phyloP scores from a whole-genome alignment of 768 basidiomycete genomes.

The Collybia nuda region DNA sequence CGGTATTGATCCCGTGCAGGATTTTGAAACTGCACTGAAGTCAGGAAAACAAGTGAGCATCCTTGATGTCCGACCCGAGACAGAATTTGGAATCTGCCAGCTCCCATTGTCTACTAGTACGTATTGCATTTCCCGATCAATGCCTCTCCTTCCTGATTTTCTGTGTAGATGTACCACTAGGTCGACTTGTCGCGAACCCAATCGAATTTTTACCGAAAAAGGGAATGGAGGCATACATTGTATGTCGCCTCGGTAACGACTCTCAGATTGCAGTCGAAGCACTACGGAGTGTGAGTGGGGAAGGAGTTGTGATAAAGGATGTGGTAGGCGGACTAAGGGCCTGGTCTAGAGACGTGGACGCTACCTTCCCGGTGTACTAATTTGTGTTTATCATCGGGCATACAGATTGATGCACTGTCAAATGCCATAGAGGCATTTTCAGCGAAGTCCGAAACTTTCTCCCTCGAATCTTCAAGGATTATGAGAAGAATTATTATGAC shows the following conservation, averaged over 20 bases:
- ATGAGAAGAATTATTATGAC: too few species aligned
- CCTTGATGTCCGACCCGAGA: constrained; percentile 77
- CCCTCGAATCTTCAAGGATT: too few species aligned
- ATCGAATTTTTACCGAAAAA: constrained; percentile 31
- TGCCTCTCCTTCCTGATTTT: not conserved
- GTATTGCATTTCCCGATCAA: not conserved
- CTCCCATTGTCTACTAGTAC: constrained; percentile 73
- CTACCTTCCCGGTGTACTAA: constrained; percentile 79
- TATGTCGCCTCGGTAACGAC: constrained; percentile 92
- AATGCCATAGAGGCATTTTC: too few species aligned
- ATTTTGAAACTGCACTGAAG: constrained; percentile 28
- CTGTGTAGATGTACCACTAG: constrained; percentile 69
- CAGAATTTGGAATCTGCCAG: constrained; percentile 86
- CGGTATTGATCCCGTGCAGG: constrained; percentile 12
- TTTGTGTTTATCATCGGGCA: not conserved
- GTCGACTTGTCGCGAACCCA: constrained; percentile 63
- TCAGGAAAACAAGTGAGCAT: constrained; percentile 33
- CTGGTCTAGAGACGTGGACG: constrained; percentile 77
- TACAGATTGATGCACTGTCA: too few species aligned
- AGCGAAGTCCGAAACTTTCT: too few species aligned
- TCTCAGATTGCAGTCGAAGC: constrained; percentile 84
- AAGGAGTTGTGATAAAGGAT: constrained; percentile 49
- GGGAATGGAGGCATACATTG: constrained; percentile 45
- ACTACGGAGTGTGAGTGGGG: constrained; percentile 36
- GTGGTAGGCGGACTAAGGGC: constrained; percentile 80